Evolutionary conservation across 148 eudicot genomes (phyloP), one percentile per base, ranked within the genome.

Genomic region (Diospyros kaki): DNA sequence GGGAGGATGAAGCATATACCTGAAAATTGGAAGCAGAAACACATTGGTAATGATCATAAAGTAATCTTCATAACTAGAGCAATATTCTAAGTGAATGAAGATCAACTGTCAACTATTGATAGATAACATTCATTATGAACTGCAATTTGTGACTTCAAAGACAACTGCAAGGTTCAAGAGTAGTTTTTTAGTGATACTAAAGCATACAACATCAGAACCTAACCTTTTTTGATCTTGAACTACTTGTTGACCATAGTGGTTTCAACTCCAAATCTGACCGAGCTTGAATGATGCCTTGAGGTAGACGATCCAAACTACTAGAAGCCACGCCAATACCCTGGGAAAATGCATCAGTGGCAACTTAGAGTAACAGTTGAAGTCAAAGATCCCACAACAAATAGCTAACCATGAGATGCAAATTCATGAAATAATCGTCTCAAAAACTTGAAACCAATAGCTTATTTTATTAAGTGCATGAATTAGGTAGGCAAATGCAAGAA

Each of bases 191-290:
- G 13, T 51, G 43, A 52, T 17, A 13, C 5, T 40, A 58, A 28
- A 60, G 45, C 42, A 52, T 38, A 69, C 9, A 69, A 38, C 44
- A 67, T 15, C 61, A 68, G 62, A 75, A 11, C 39, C 59, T 53
- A 64, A 95, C 98, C 98, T 92, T 28, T 28, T 28, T 88, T 81
- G 81, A 78, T 79, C 73, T 82, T 45, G 97, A 82, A 65, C 84
- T 81, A 79, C 84, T 85, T 44, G 79, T 69, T 44, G 89, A 77
- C 92, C 97, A 90, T 75, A 95, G 73, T 28, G 96, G 90, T 79
- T 88, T 95, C 74, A 95, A 82, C 86, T 95, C 97, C 81, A 92
- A 77, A 80, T 95, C 98, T 59, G 98, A 86, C 66, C 88, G 80
- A 28, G 88, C 82, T 28, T 90, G 87, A 78, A 92, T 74, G 66